Base-by-base conservation (phyloP, 2,329 filamentous ascomycete species). In the Diaporthe humulicola region DNA sequence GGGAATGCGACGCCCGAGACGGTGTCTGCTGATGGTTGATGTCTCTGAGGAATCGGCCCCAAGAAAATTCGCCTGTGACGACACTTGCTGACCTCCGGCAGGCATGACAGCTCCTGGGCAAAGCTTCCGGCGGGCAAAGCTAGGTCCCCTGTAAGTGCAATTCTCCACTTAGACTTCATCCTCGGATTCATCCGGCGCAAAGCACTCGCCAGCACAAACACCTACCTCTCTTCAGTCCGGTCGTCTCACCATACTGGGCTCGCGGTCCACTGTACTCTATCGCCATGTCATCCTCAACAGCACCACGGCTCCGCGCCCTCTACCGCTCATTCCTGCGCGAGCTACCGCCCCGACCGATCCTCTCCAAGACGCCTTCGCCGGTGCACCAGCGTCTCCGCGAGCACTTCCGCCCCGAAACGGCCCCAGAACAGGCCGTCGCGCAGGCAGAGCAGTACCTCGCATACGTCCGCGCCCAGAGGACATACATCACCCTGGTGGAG, bases 271-370 rank as follows among this genome's bases (percentile, higher is more conserved):
- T 7, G n/a, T 15, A 66, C 19, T 30, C 6, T 28, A 57, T 22
- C 69, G 30, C 28, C 10, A 85, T 84, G 79, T 80, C 85, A 2
- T 83, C 82, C 14, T 28, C 76, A 57, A 58, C 80, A 74, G 83
- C 88, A 76, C 82, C 89, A 54, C 86, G 87, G 52, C 83, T 94
- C 56, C 94, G 95, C 80, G 91, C 95, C 48, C 89, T 98, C 81
- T 98, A 98, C 89, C 94, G 96, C 80, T 90, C 93, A 56, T 88
- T 98, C 81, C 91, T 98, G 73, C 95, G 96, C 83, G 95, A 98
- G 86, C 92, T 98, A 12, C 96, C 96, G 2, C 90, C 93, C 10
- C 93, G 92, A 8, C 87, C 89, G 3, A 83, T 90, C 79, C 87
- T 90, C 77, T 85, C 86, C 74, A 79, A 85, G 75, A 85, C 87